phyloP scores from a whole-genome alignment of 495 filamentous ascomycete species.

The Friedmanniomyces endolithicus region DNA sequence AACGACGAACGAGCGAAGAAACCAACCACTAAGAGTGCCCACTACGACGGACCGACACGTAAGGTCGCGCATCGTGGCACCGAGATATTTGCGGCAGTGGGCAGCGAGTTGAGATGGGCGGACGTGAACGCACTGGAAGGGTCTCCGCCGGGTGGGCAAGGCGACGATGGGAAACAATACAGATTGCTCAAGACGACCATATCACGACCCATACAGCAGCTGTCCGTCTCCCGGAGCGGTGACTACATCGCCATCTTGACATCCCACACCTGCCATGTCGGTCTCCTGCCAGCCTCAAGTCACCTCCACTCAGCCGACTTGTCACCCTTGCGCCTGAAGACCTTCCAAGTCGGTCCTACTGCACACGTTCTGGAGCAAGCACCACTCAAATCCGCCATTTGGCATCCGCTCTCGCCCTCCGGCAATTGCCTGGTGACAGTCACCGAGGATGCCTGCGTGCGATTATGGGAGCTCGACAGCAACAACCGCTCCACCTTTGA shows the following conservation, averaged over 20 bases:
- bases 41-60: constrained; percentile 42
- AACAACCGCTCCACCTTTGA: constrained; percentile 75
- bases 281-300: constrained; percentile 60
- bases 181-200: constrained; percentile 56
- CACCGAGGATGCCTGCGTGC: constrained; percentile 70
- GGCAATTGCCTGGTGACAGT: constrained; percentile 66
- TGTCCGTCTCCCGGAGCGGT: constrained; percentile 66
- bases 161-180: constrained; percentile 6
- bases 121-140: constrained; percentile 49
- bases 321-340: constrained; percentile 58
- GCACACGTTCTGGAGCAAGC: constrained; percentile 75
- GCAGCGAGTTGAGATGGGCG: constrained; percentile 78
- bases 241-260: constrained; percentile 73
- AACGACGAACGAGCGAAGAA: constrained; percentile 4
- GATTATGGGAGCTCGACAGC: constrained; percentile 74
- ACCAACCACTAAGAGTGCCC: not conserved
- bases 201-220: constrained; percentile 62
- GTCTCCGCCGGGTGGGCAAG: not conserved
- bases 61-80: constrained; percentile 63
- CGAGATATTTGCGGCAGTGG: constrained; percentile 72
- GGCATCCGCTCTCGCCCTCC: constrained; percentile 74
- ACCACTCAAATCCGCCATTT: constrained; percentile 61
- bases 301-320: constrained; percentile 54
- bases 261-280: constrained; percentile 70
- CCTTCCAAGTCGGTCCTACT: constrained; percentile 74